phyloP scores from a whole-genome alignment of 176 grass and related monocot genomes.

The Melocanna baccifera region DNA sequence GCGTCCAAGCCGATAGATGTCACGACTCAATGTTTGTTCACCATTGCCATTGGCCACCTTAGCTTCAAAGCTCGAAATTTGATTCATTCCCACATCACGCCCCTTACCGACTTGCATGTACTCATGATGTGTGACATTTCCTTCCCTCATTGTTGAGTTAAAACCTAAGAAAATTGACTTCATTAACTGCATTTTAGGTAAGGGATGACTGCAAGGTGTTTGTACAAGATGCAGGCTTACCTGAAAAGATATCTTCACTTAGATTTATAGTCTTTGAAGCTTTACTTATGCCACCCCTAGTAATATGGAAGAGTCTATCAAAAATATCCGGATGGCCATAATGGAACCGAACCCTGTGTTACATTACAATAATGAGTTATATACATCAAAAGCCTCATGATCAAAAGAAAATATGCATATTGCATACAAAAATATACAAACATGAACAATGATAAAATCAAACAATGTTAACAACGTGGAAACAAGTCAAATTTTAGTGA shows the following conservation, averaged over 20 bases:
- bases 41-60: slow-evolving; percentile 94
- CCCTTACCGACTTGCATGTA: slow-evolving; percentile 99
- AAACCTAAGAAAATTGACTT: slow-evolving; percentile 56
- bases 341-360: slow-evolving; percentile 86
- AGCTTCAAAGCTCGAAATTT: slow-evolving; percentile 95
- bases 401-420: slow-evolving; percentile 12
- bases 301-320: slow-evolving; percentile 98
- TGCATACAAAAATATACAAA: background rate
- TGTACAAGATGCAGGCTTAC: slow-evolving; percentile 29
- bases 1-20: slow-evolving; percentile 86
- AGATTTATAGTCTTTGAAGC: slow-evolving; percentile 93
- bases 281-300: slow-evolving; percentile 97
- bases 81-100: slow-evolving; percentile 97
- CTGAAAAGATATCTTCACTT: slow-evolving; percentile 99
- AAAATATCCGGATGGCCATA: slow-evolving; percentile 99
- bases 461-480: background rate
- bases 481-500: background rate
- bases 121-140: slow-evolving; percentile 90
- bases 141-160: slow-evolving; percentile 91
- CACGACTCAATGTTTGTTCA: slow-evolving; percentile 96
- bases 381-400: background rate
- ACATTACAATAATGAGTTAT: slow-evolving; percentile 9
- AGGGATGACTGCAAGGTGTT: slow-evolving; percentile 4
- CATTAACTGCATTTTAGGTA: slow-evolving; percentile 16
- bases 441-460: slow-evolving; percentile 1